phyloP scores from a whole-genome alignment of 352 stramenopile species.

The Phytopythium mirpurense region DNA sequence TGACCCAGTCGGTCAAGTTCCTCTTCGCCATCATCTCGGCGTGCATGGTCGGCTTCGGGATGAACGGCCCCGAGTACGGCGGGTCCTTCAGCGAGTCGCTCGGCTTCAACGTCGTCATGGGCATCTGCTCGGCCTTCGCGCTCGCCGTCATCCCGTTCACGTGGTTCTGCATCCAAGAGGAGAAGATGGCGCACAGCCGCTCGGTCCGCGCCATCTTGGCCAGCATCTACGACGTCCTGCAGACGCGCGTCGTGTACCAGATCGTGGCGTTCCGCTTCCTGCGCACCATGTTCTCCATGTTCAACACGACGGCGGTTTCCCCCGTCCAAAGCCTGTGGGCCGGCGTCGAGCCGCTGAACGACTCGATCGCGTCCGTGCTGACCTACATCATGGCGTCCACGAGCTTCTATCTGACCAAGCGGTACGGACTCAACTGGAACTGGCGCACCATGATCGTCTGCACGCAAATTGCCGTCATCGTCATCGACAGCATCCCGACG shows the following conservation, averaged over 20 bases:
- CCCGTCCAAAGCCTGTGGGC: constrained; percentile 33
- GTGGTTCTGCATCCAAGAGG: constrained; percentile 40
- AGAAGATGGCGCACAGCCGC: constrained; percentile 10
- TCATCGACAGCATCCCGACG: constrained; percentile 33
- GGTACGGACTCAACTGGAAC: constrained; percentile 35
- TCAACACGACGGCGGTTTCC: constrained; percentile 24
- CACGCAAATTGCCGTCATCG: constrained; percentile 25
- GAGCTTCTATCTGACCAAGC: constrained; percentile 26
- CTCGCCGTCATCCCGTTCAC: constrained; percentile 22
- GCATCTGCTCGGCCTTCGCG: constrained; percentile 20
- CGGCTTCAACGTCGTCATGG: constrained; percentile 35
- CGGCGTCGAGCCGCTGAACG: constrained; percentile 35
- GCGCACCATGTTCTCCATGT: constrained; percentile 28
- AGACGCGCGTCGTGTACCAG: constrained; percentile 39
- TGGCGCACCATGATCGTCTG: constrained; percentile 35
- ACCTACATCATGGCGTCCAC: constrained; percentile 22
- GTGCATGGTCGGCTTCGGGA: constrained; percentile 44
- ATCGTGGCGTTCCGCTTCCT: constrained; percentile 43
- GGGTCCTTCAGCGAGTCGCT: constrained; percentile 42
- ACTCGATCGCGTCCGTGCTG: constrained; percentile 24
- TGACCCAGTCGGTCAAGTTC: constrained; percentile 36
- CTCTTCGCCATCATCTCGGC: constrained; percentile 35
- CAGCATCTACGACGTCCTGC: constrained; percentile 35
- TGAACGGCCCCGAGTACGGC: constrained; percentile 44
- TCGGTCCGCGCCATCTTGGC: constrained; percentile 13